Evolutionary conservation across 768 basidiomycete genomes (phyloP), one percentile per base, ranked within the genome.

Genomic region (Suillus americanus): DNA sequence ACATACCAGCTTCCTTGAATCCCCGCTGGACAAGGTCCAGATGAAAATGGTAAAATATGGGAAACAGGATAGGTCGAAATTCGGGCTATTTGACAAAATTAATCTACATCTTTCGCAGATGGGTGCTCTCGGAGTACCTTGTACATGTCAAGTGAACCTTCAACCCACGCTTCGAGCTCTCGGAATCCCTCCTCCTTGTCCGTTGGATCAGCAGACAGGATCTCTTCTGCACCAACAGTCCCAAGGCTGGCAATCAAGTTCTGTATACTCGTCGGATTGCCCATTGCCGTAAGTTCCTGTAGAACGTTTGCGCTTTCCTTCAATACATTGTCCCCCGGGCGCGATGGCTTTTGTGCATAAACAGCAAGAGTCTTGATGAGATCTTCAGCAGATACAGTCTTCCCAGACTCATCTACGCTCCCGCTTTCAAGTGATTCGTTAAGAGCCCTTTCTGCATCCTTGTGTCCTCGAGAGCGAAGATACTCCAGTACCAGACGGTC

Each of bases 31-130:
- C 88, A 57, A 99, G 84, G 75, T 98, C 97, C 37, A 99, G 82
- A 75, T 97, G 98, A 74, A 98, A 98, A 77, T 99, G 95, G 59
- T 92, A 94, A 74, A 98, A 99, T 66, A 99, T 92, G 3, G 97
- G 97, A 73, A 95, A 97, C 18, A 97, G 79, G 41, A 99, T 90
- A 53, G 94, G 95, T 53, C 92, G 85, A 70, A 99, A 91, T 77
- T 99, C 96, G 62, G 94, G 94, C 92, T 99, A 74, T 23, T 45
- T 61, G 40, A 74, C n/a, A 73, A 59, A 61, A 45, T n/a, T 50
- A 62, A 30, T 35, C 18, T 37, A 40, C 37, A 18, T 37, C 23
- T 46, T 53, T 38, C 38, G 50, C 20, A 28, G 41, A 62, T 33
- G 25, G 8, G 35, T 35, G 53, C 48, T 55, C 37, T 38, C 35